A percentile compares a stretch with the other conserved stretches of the same genome.
Evolutionary conservation across 2,329 filamentous ascomycete genomes (phyloP).

Genomic region (Drechslerella dactyloides): DNA sequence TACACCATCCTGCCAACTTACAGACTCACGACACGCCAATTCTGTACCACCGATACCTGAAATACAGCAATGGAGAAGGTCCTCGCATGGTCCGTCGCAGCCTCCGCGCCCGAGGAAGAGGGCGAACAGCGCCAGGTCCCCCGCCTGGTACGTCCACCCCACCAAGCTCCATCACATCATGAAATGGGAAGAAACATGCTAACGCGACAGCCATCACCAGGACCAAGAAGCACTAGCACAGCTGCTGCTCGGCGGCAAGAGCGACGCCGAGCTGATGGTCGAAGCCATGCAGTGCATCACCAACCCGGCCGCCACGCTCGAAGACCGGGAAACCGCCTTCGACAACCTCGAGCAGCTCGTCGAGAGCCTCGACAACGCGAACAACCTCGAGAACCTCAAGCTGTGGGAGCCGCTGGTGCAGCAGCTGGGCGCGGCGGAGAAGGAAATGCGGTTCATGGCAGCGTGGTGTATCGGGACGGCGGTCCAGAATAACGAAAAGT

Average conservation of each 20-base stretch:
- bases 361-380: conserved; percentile 93
- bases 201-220: conserved; percentile 53
- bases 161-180: conserved; percentile 53
- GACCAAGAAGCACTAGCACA: conserved; percentile 73
- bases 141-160: conserved; percentile 52
- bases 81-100: conserved; percentile 57
- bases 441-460: conserved; percentile 79
- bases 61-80: conserved; percentile 57
- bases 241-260: conserved; percentile 77
- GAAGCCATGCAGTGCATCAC: conserved; percentile 78
- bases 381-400: conserved; percentile 79
- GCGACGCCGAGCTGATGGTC: conserved; percentile 90
- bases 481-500: conserved; percentile 91
- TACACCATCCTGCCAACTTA: too few species aligned
- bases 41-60: conserved; percentile 56
- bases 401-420: conserved; percentile 82
- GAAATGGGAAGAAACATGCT: conserved; percentile 34
- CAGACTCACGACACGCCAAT: conserved; percentile 30
- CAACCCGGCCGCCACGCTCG: conserved; percentile 69
- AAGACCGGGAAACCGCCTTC: conserved; percentile 81
- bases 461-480: conserved; percentile 95
- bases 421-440: conserved; percentile 71
- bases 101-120: conserved; percentile 55
- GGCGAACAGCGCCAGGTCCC: conserved; percentile 57
- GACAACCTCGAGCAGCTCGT: conserved; percentile 95